These are phyloP conservation scores for Pelargonium australe DNA, from an alignment of 441 rosid genomes.

Conservation along the genomic window DNA sequence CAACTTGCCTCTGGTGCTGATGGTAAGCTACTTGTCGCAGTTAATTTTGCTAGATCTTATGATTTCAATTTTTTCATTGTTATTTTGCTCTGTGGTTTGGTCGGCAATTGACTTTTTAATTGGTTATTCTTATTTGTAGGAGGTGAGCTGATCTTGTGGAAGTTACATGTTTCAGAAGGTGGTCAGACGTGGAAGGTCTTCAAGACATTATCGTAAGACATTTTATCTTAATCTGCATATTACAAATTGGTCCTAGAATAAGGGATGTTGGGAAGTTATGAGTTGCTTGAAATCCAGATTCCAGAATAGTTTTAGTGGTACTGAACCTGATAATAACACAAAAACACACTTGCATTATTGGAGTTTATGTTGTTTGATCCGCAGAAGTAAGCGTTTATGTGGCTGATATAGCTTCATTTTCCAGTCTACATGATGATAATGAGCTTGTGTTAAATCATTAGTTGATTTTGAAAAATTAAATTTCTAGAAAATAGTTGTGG, in stretches of 20 bases:
- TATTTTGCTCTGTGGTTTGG: not conserved
- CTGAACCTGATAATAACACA: no score
- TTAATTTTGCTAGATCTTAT: not conserved
- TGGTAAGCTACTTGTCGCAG: conserved; percentile 40
- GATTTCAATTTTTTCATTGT: not conserved
- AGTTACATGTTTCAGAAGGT: conserved; percentile 57
- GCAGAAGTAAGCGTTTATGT: no score
- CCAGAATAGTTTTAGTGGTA: no score
- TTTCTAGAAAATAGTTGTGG: no score
- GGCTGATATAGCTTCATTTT: no score
- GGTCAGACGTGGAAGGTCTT: conserved; percentile 81
- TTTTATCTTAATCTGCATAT: conserved; percentile 17
- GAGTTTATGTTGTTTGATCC: no score
- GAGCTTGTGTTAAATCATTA: no score
- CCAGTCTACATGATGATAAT: no score
- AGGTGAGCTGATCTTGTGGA: conserved; percentile 84
- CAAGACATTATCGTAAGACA: conserved; percentile 60
- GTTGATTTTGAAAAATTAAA: no score
- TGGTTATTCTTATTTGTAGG: conserved; percentile 35
- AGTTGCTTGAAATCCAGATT: no score
- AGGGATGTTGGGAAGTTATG: not conserved
- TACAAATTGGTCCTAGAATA: conserved; percentile 4
- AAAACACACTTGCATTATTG: no score
- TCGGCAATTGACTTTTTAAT: conserved; percentile 11
- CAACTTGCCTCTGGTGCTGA: conserved; percentile 94